A percentile compares a stretch with the other conserved stretches of the same genome.
Evolutionary conservation across 164 flowering plant genomes (phyloP).

Genomic region (Tinospora cordifolia): DNA sequence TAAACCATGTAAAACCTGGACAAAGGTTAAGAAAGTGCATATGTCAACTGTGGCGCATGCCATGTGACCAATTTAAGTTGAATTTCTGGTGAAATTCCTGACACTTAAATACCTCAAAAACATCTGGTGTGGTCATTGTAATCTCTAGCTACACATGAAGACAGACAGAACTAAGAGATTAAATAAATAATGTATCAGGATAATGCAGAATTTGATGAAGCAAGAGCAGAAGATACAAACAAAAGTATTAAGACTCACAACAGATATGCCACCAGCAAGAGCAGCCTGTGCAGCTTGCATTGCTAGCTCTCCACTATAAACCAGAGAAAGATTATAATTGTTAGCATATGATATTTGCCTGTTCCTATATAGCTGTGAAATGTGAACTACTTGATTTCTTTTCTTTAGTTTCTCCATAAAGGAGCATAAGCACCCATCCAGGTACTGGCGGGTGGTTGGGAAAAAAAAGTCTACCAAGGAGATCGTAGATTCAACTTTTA

Average conservation of each 20-base stretch:
- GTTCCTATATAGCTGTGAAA: not conserved
- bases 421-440: too few species aligned
- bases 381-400: not conserved
- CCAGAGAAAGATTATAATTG: not conserved
- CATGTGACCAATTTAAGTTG: not conserved
- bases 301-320: constrained; percentile 54
- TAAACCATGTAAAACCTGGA: constrained; percentile 50
- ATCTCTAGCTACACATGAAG: constrained; percentile 58
- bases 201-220: not conserved
- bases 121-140: constrained; percentile 65
- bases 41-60: constrained; percentile 6
- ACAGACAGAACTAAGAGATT: constrained; percentile 6
- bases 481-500: too few species aligned
- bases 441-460: too few species aligned
- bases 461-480: too few species aligned
- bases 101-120: constrained; percentile 53
- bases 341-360: not conserved
- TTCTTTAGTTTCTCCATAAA: too few species aligned
- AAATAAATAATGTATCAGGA: not conserved
- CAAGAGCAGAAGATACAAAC: not conserved
- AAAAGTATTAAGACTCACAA: constrained; percentile 35
- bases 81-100: not conserved
- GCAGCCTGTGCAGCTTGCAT: constrained; percentile 67
- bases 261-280: constrained; percentile 57
- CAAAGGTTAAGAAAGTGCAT: constrained; percentile 12